A percentile compares a stretch with the other conserved stretches of the same genome.
These are phyloP conservation scores for Hydnomerulius pinastri DNA, from an alignment of 768 basidiomycete genomes.

Conservation along the genomic window DNA sequence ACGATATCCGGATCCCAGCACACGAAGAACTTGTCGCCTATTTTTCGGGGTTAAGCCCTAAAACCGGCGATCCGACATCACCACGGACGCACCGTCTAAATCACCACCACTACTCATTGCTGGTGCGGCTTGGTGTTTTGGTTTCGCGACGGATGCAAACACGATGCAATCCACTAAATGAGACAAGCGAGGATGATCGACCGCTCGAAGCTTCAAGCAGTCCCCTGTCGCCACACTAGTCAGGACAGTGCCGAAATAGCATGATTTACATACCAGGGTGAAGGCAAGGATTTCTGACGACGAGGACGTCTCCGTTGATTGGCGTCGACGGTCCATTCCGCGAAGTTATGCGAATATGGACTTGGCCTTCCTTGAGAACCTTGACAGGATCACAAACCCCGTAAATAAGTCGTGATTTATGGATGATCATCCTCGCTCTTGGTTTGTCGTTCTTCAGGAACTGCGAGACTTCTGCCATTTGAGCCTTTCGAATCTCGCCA, in stretches of 20 bases:
- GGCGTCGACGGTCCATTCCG: conserved; percentile 55
- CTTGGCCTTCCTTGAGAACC: conserved; percentile 63
- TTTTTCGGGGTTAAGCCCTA: neutral
- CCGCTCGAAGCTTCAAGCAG: conserved; percentile 64
- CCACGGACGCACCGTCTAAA: conserved; percentile 46
- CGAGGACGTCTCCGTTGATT: conserved; percentile 61
- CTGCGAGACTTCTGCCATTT: conserved; percentile 51
- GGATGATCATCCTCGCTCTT: conserved; percentile 60
- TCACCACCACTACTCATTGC: conserved; percentile 74
- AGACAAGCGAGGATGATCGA: conserved; percentile 46
- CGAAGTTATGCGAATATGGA: conserved; percentile 59
- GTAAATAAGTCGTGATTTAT: conserved; percentile 61
- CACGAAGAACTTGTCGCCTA: conserved; percentile 68
- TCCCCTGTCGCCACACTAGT: conserved; percentile 43
- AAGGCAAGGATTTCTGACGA: conserved; percentile 69
- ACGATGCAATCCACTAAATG: conserved; percentile 71
- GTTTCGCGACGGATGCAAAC: conserved; percentile 58
- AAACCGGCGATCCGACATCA: neutral
- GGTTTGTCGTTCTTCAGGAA: conserved; percentile 56
- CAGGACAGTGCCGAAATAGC: neutral
- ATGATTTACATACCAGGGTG: conserved; percentile 51
- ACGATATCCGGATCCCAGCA: conserved; percentile 70
- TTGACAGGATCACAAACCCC: conserved; percentile 70
- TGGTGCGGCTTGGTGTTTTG: conserved; percentile 62
- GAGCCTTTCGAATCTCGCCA: conserved; percentile 42